Conservation (phyloP, 192 early-diverging fungal genomes). For the Phycomyces blakesleeanus region DNA sequence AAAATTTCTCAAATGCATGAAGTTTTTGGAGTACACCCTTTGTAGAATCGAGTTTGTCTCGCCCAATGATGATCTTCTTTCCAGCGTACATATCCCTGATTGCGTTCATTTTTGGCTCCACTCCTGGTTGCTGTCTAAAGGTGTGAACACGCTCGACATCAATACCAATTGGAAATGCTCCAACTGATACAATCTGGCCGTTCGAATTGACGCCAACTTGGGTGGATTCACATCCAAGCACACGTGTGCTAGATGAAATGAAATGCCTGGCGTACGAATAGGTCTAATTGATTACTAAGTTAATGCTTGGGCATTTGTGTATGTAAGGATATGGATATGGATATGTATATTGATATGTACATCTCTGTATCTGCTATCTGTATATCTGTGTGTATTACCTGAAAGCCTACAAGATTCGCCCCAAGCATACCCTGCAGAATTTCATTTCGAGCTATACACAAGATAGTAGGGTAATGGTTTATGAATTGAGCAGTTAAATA, state of each 20-base stretch:
- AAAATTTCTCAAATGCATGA: constrained; percentile 88
- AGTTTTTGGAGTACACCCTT: constrained; percentile 95
- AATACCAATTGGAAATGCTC: constrained; percentile 96
- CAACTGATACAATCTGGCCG: constrained; percentile 76
- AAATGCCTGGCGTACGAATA: constrained; percentile 96
- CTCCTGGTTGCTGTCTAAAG: constrained; percentile 59
- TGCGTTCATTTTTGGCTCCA: constrained; percentile 72
- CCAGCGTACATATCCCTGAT: constrained; percentile 82
- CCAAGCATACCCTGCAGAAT: constrained; percentile 88
- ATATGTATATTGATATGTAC: neutral
- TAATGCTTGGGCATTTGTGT: too few relatives aligned
- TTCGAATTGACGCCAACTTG: constrained; percentile 85
- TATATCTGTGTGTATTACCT: constrained; percentile 40
- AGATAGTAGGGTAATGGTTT: neutral
- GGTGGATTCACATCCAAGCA: constrained; percentile 91
- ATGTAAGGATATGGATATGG: too few relatives aligned
- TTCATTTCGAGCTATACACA: constrained; percentile 61
- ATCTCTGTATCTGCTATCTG: neutral
- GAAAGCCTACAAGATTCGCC: constrained; percentile 89
- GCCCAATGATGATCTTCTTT: constrained; percentile 93
- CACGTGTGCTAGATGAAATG: constrained; percentile 86
- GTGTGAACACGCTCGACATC: constrained; percentile 73
- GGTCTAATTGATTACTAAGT: too few relatives aligned
- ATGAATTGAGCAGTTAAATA: too few relatives aligned
- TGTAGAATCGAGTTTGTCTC: constrained; percentile 91